Evolutionary conservation across 2,329 filamentous ascomycete species (phyloP).

Genomic region (Laburnicola sp.): DNA sequence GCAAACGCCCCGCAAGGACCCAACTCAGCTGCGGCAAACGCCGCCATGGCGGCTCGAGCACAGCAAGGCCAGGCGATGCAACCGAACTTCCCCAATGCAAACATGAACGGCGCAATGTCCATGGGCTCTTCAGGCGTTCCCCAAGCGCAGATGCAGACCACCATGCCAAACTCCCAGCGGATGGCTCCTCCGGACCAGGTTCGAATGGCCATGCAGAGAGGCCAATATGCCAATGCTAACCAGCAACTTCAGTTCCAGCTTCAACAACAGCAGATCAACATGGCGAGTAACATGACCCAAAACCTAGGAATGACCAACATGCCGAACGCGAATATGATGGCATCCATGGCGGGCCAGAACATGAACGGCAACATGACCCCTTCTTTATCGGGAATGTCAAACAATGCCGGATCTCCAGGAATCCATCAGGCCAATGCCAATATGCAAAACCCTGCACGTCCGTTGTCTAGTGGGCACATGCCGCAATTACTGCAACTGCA

Average conservation of each 20-base stretch:
- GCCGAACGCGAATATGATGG: slow-evolving; percentile 43
- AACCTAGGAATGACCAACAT: slow-evolving; percentile 40
- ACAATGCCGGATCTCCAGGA: slow-evolving; percentile 41
- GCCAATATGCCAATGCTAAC: slow-evolving; percentile 36
- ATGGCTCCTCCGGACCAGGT: slow-evolving; percentile 52
- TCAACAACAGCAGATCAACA: slow-evolving; percentile 45
- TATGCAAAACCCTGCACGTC: slow-evolving; percentile 34
- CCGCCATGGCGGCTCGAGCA: slow-evolving; percentile 38
- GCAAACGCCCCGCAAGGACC: slow-evolving; percentile 36
- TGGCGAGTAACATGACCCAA: slow-evolving; percentile 39
- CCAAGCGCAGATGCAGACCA: slow-evolving; percentile 69
- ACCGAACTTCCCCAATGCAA: slow-evolving; percentile 52
- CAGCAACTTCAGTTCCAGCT: slow-evolving; percentile 43
- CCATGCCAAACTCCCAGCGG: slow-evolving; percentile 60
- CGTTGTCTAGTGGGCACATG: slow-evolving; percentile 39
- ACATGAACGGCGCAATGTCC: slow-evolving; percentile 54
- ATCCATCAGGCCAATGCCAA: slow-evolving; percentile 35
- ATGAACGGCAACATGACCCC: slow-evolving; percentile 41
- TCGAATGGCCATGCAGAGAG: slow-evolving; percentile 45
- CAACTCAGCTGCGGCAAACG: slow-evolving; percentile 24
- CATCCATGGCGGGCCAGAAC: slow-evolving; percentile 32
- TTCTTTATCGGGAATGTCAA: slow-evolving; percentile 41
- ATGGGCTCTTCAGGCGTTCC: slow-evolving; percentile 63
- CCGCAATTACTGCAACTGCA: slow-evolving; percentile 40
- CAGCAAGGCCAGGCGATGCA: slow-evolving; percentile 49